Percentiles rank a stretch among this genome's conserved stretches.
Conservation (phyloP, 768 basidiomycete species). For the Hygrophorus pudorinus region DNA sequence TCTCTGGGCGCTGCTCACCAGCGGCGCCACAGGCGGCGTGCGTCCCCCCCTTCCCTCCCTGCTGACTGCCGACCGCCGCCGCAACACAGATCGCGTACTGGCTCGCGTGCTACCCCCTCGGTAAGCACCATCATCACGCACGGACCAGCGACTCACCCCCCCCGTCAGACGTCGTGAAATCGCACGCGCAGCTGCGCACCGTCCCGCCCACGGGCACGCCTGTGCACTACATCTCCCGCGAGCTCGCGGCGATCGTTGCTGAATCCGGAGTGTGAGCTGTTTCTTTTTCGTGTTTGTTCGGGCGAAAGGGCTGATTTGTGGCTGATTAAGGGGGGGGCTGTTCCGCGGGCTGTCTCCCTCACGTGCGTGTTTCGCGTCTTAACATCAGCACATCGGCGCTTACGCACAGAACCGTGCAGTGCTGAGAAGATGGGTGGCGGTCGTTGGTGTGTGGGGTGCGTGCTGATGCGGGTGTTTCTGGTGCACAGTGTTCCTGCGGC, state of each 20-base stretch:
- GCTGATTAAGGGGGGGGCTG: too few species aligned
- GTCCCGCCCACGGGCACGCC: constrained; percentile 68
- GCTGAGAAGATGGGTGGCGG: constrained; percentile 41
- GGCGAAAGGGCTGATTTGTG: constrained; percentile 20
- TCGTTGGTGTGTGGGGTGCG: not conserved
- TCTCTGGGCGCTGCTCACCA: constrained; percentile 76
- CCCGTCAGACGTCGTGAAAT: constrained; percentile 76
- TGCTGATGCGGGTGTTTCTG: not conserved
- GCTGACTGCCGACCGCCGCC: constrained; percentile 3
- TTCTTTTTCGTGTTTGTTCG: not conserved
- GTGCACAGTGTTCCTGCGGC: constrained; percentile 91
- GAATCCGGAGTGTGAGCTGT: constrained; percentile 65
- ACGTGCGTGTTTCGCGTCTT: constrained; percentile 34
- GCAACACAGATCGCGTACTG: constrained; percentile 69
- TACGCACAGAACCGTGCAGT: constrained; percentile 27
- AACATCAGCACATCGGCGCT: not conserved
- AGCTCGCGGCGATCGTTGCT: constrained; percentile 53
- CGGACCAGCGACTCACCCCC: not conserved
- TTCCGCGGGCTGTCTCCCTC: constrained; percentile 72
- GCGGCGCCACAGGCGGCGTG: constrained; percentile 78
- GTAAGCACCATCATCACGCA: constrained; percentile 22
- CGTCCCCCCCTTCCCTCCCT: constrained; percentile 17
- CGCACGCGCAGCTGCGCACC: constrained; percentile 71
- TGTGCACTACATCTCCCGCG: constrained; percentile 64
- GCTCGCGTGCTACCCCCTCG: constrained; percentile 87